Evolutionary conservation across 2,329 filamentous ascomycete genomes (phyloP), one percentile per base, ranked within the genome.

Genomic region (Rutstroemia sp.): DNA sequence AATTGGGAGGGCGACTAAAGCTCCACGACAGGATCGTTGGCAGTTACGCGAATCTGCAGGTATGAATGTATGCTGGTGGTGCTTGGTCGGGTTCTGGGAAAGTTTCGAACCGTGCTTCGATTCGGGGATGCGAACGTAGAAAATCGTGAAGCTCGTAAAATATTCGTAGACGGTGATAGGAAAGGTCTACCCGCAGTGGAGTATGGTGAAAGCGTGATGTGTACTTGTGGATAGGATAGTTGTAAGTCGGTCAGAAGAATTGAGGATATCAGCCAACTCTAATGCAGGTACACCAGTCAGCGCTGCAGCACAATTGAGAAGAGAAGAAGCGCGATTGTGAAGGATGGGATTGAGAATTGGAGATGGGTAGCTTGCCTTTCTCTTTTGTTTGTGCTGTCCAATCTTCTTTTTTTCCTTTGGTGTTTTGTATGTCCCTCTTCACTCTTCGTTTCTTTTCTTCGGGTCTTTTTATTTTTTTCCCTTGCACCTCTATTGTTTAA

Each of bases 241-340:
- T 52, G 56, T 56, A 58, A 46, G 49, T 49, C 52, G 56, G 57
- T 59, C 56, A 57, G 60, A 60, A 59, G 58, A 62, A 64, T 64
- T 61, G 62, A 62, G 61, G 59, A 58, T 59, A 64, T 63, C 60
- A 63, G 59, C 65, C 63, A 69, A 63, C 63, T 69, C 66, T 70
- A 66, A 67, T 69, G 68, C 68, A 70, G 67, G 67, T 68, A 68
- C 69, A 64, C 61, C 57, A 61, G 61, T 67, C 65, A 67, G 63
- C 63, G 59, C 60, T 65, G 65, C 67, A 69, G 60, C 60, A 63
- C 59, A 57, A 58, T 55, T 56, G 60, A 57, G 58, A 62, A 59
- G 62, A 61, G 59, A 64, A 62, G 47, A 56, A 62, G 49, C 49
- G 54, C 54, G 34, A 21, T 30, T 44, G 4, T 53, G 41, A 12